These are phyloP conservation scores for Fusarium sp. DNA, from an alignment of 2,329 filamentous ascomycete genomes.

Conservation along the genomic window DNA sequence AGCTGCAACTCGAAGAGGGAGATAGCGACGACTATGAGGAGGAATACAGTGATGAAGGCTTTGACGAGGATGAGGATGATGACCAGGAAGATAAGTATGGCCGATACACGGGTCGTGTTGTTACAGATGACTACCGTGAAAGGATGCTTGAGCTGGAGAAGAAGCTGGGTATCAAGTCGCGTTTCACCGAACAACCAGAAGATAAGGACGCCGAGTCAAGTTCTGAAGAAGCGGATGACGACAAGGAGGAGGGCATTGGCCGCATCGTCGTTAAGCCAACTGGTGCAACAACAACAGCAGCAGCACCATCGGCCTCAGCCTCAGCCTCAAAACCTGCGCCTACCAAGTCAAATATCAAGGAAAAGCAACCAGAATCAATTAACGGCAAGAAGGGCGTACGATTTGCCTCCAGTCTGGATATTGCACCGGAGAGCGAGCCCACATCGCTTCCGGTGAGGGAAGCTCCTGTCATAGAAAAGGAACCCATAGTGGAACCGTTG, in stretches of 20 bases:
- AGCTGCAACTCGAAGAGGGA: constrained; percentile 84
- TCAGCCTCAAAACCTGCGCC: constrained; percentile 45
- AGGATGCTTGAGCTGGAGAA: constrained; percentile 89
- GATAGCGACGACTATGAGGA: constrained; percentile 65
- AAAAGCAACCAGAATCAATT: constrained; percentile 40
- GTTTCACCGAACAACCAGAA: constrained; percentile 63
- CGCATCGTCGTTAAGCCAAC: constrained; percentile 63
- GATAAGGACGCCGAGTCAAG: constrained; percentile 52
- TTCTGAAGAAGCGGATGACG: constrained; percentile 56
- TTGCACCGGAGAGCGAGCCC: constrained; percentile 62
- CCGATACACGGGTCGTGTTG: constrained; percentile 72
- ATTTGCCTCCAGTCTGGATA: constrained; percentile 81
- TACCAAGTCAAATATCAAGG: constrained; percentile 52
- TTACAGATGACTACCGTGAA: constrained; percentile 80
- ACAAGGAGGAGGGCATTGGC: constrained; percentile 60
- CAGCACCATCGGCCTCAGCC: constrained; percentile 29
- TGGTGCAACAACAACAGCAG: constrained; percentile 4
- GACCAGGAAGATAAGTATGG: constrained; percentile 74
- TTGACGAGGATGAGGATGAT: constrained; percentile 64
- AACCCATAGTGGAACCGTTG: constrained; percentile 60
- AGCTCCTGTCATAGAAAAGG: constrained; percentile 38
- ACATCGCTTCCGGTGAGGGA: constrained; percentile 30
- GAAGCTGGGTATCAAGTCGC: constrained; percentile 72
- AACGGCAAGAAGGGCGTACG: constrained; percentile 76
- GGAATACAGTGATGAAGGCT: constrained; percentile 64